Evolutionary conservation across 2,329 filamentous ascomycete genomes (phyloP), one percentile per base, ranked within the genome.

Genomic region (Immersiporthe knoxdaviesiana): DNA sequence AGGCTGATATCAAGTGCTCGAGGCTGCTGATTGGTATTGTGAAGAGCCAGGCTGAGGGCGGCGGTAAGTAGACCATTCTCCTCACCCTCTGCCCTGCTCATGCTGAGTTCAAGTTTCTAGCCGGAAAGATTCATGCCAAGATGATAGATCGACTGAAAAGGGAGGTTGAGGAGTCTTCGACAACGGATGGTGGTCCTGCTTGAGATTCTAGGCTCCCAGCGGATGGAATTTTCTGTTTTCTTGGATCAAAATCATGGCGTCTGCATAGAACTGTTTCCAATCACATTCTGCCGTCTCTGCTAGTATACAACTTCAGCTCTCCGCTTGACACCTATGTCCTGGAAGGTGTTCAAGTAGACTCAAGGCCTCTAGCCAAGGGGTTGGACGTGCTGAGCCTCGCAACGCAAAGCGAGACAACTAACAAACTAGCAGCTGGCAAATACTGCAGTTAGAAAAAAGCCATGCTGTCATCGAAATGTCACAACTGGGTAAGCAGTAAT

Each of bases 1-100:
- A 84, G 18, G 78, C 84, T 27, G 74, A 78, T n/a, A 84, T 88
- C 70, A 80, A 75, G 58, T 86, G 84, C 74, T 85, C 85, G 24
- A 80, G 81, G 67, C 73, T 88, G 32, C 73, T 88, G 66, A 71
- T 86, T 7, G 78, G 81, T 1, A 77, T 85, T 30, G 81, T 88
- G 35, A 86, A 82, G 76, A 77, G 77, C 44, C 82, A 85, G 65
- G 86, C 85, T 65, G 85, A 88, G 72, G 75, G 73, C 30, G 84
- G 83, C 10, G 87, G 85, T 84, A 75, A 75, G 68, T 70, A 27
- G 8, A 12, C 3, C 18, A 6, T 37, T n/a, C 59, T 14, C 35
- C 37, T 32, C 21, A 7, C 5, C 35, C 59, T 32, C 21, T 12
- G 21, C n/a, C 18, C 7, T 37, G 14, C 14, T 16, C 18, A 18